phyloP scores from a whole-genome alignment of 2,329 filamentous ascomycete species.

The Exophiala oligosperma region DNA sequence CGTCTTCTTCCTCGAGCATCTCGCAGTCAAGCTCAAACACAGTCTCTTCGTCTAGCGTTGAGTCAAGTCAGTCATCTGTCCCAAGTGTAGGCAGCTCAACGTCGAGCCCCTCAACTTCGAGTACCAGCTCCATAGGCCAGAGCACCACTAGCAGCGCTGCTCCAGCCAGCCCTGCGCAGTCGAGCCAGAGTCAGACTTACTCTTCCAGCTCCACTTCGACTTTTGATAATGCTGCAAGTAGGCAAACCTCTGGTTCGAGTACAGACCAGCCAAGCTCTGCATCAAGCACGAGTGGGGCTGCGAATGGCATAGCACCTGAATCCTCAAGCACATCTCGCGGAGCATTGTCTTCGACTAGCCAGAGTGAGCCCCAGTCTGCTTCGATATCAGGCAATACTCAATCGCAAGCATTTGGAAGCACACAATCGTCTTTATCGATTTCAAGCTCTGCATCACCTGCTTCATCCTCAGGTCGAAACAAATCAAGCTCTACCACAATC shows the following conservation, averaged over 20 bases:
- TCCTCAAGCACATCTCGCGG: not conserved
- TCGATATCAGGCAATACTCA: not conserved
- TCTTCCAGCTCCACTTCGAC: not conserved
- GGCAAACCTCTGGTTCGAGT: too few relatives aligned
- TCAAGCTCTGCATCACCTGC: not conserved
- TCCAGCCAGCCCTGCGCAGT: too few relatives aligned
- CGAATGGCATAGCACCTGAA: too few relatives aligned
- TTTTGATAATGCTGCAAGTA: not conserved
- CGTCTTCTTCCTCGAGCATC: not conserved
- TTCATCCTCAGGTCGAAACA: not conserved
- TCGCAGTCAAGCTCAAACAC: not conserved
- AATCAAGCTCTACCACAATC: not conserved
- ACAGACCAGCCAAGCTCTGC: not conserved
- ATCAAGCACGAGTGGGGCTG: not conserved
- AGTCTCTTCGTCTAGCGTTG: not conserved
- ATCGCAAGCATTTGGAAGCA: not conserved
- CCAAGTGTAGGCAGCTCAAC: not conserved
- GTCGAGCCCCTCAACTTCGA: not conserved
- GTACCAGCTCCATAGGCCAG: not conserved
- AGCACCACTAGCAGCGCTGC: too few relatives aligned
- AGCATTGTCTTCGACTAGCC: not conserved
- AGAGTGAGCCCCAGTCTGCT: not conserved
- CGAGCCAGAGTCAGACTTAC: too few relatives aligned
- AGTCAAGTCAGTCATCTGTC: too few relatives aligned
- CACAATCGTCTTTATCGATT: not conserved